These are phyloP conservation scores for Ilex asprella DNA, from an alignment of 257 asterid genomes.

Conservation along the genomic window DNA sequence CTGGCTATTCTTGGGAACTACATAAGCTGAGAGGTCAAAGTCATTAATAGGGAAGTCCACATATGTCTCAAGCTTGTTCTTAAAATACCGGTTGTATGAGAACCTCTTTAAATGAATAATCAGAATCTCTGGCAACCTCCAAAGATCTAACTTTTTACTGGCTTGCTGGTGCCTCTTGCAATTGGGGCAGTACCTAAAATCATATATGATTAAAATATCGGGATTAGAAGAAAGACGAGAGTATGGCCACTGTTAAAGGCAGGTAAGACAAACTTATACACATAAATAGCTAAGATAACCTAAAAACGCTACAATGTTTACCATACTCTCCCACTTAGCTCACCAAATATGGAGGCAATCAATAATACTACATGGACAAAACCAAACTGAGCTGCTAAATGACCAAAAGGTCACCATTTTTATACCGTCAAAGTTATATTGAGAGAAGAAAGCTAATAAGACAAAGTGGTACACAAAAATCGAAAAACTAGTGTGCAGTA, in stretches of 20 bases:
- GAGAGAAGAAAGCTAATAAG: neutral
- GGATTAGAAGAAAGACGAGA: no score
- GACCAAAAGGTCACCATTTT: neutral
- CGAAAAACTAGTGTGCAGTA: constrained; percentile 3
- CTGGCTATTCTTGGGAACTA: constrained; percentile 24
- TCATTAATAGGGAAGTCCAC: constrained; percentile 65
- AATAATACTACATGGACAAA: neutral
- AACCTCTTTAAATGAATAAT: constrained; percentile 75
- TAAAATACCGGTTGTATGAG: constrained; percentile 38
- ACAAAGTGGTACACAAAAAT: neutral
- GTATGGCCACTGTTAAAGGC: no score
- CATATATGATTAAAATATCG: constrained; percentile 6
- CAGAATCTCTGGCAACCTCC: constrained; percentile 77
- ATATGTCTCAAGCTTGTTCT: constrained; percentile 57
- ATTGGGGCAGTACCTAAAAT: constrained; percentile 56
- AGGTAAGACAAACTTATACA: constrained; percentile 5
- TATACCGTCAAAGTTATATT: no score
- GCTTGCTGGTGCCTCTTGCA: constrained; percentile 72
- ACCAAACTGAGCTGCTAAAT: neutral
- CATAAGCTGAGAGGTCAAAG: constrained; percentile 54
- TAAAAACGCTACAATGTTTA: no score
- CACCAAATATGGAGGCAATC: neutral
- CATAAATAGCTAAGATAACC: no score
- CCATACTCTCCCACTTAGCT: neutral
- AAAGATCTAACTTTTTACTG: constrained; percentile 62